Evolutionary conservation across 805 yeast genomes (phyloP).

Genomic region (Starmerella khaoyaiensis): DNA sequence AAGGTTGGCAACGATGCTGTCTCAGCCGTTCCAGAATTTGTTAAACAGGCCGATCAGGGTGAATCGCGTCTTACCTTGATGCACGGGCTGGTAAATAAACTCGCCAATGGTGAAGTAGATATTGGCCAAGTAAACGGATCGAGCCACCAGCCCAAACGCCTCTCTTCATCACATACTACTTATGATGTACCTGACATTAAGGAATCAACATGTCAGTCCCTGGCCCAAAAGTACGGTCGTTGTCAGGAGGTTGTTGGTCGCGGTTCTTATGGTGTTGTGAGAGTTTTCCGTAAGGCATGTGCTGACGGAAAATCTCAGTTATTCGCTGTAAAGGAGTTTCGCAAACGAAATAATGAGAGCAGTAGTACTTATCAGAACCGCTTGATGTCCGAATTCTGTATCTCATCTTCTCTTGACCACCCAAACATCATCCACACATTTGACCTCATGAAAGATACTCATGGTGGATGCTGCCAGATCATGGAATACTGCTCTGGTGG

Average conservation of each 20-base stretch:
- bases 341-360: slow-evolving; percentile 47
- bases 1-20: slow-evolving; percentile 28
- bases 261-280: slow-evolving; percentile 88
- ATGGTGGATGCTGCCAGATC: slow-evolving; percentile 68
- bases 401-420: slow-evolving; percentile 63
- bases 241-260: slow-evolving; percentile 91
- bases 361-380: slow-evolving; percentile 50
- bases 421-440: slow-evolving; percentile 64
- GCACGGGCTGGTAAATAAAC: slow-evolving; percentile 26
- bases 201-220: slow-evolving; percentile 34
- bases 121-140: slow-evolving; percentile 25
- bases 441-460: slow-evolving; percentile 64
- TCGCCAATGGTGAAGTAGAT: slow-evolving; percentile 29
- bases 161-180: neutral
- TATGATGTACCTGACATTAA: slow-evolving; percentile 5
- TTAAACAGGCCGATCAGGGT: slow-evolving; percentile 16
- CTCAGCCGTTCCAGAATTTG: slow-evolving; percentile 23
- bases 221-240: slow-evolving; percentile 80
- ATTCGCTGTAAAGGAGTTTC: slow-evolving; percentile 68
- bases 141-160: slow-evolving; percentile 7
- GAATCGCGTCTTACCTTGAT: slow-evolving; percentile 23
- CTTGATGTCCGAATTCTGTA: slow-evolving; percentile 80
- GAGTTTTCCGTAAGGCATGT: slow-evolving; percentile 57
- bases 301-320: slow-evolving; percentile 33
- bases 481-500: slow-evolving; percentile 95